These are phyloP conservation scores for Colletotrichum sublineola DNA, from an alignment of 2,329 filamentous ascomycete genomes.

Conservation along the genomic window DNA sequence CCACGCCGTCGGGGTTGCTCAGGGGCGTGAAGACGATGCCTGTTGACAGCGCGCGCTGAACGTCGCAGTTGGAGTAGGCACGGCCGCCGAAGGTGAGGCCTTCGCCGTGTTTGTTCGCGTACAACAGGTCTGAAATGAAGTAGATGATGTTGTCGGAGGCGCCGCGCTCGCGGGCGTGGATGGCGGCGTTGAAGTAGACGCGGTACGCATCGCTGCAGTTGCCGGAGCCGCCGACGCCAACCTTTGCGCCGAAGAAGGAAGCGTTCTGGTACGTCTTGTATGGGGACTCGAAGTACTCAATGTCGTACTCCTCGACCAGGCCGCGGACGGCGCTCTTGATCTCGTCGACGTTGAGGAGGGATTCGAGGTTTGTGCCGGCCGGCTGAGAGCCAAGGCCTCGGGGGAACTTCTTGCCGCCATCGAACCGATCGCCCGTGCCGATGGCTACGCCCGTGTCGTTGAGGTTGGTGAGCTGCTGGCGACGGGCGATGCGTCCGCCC, in stretches of 20 bases:
- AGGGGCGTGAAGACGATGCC: constrained; percentile 67
- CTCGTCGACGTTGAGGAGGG: constrained; percentile 61
- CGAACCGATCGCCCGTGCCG: constrained; percentile 59
- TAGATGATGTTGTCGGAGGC: constrained; percentile 69
- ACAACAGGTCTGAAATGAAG: constrained; percentile 69
- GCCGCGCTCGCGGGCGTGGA: constrained; percentile 71
- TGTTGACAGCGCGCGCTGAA: constrained; percentile 63
- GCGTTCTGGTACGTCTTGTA: constrained; percentile 59
- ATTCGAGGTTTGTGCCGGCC: constrained; percentile 50
- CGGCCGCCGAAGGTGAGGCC: constrained; percentile 66
- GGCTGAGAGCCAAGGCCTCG: constrained; percentile 55
- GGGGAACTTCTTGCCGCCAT: constrained; percentile 54
- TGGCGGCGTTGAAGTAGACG: constrained; percentile 66
- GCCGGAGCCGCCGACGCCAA: constrained; percentile 59
- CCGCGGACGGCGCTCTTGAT: constrained; percentile 59
- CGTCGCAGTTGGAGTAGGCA: constrained; percentile 64
- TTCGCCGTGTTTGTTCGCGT: constrained; percentile 62
- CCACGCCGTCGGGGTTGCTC: constrained; percentile 66
- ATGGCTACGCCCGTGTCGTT: constrained; percentile 51
- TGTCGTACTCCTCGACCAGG: constrained; percentile 56
- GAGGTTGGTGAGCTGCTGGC: constrained; percentile 36
- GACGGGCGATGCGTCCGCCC: constrained; percentile 39
- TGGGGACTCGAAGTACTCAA: constrained; percentile 58
- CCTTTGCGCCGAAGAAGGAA: constrained; percentile 55
- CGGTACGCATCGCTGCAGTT: constrained; percentile 54